Base-by-base conservation (phyloP, 768 basidiomycete species). In the Calocybe gangraenosa region DNA sequence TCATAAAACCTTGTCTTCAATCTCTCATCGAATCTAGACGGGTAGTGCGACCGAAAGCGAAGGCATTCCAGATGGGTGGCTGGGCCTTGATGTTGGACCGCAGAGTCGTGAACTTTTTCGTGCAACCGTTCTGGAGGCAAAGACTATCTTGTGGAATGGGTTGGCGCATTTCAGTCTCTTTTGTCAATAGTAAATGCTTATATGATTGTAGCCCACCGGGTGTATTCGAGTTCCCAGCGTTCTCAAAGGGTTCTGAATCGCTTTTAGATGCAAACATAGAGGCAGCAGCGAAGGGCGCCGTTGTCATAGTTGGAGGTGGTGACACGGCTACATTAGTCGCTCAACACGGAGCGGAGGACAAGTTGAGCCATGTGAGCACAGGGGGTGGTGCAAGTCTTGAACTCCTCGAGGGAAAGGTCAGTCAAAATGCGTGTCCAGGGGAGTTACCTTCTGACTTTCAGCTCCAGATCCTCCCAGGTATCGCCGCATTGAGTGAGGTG, bases 131-230 rank as follows among this genome's bases (percentile, higher is more conserved):
- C 63, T 87, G 42, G 81, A 87, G 58, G 74, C 92, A 41, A 96
- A 91, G 78, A 99, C 95, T 31, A 92, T 98, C 60, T 81, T 99
- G 42, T 99, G 95, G 95, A 93, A 93, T 55, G 89, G 89, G 89
- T 86, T 37, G 37, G 14, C 21, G 3, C 13, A 8, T 13, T 7
- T 37, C 7, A 7, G 3, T 21, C 18, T 3, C n/a, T 13, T 21
- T 28, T 44, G 17, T 48, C 11, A 53, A 31, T 30, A n/a, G n/a
- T n/a, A n/a, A n/a, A n/a, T n/a, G n/a, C n/a, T n/a, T n/a, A n/a
- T n/a, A 21, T 20, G 22, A 43, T 14, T 42, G 8, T 60, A 97
- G 95, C 30, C 95, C 96, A 33, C 87, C 94, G 28, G 95, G 95
- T 56, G 95, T 99, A 31, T 99, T 99, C 65, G 95, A 99, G 66